phyloP scores from a whole-genome alignment of 2,329 filamentous ascomycete genomes.

The Phyllosticta citriasiana region DNA sequence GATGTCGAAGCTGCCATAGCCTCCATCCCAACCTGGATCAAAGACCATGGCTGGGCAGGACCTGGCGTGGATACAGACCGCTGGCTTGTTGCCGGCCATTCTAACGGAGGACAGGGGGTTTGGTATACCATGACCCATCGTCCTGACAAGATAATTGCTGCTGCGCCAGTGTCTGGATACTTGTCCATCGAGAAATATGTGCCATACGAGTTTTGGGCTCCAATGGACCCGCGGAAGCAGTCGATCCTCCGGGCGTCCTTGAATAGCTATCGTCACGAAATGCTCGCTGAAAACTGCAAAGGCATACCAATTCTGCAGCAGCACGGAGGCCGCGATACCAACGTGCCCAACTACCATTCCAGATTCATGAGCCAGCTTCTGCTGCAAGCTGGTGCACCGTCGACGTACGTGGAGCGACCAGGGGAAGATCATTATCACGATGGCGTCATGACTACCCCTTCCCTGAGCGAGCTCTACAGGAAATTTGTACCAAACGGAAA shows the following conservation, averaged over 20 bases:
- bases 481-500: constrained; percentile 15
- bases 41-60: constrained; percentile 38
- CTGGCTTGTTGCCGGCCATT: constrained; percentile 48
- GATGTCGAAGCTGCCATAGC: constrained; percentile 45
- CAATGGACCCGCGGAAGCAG: constrained; percentile 41
- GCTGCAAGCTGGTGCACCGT: constrained; percentile 31
- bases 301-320: constrained; percentile 47
- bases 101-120: constrained; percentile 50
- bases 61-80: constrained; percentile 34
- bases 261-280: constrained; percentile 45
- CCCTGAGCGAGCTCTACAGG: constrained; percentile 41
- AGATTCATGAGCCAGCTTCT: constrained; percentile 43
- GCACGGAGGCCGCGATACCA: constrained; percentile 47
- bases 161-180: constrained; percentile 49
- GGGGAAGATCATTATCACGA: constrained; percentile 45
- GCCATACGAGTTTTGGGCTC: constrained; percentile 46
- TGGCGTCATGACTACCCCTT: constrained; percentile 43
- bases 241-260: constrained; percentile 40
- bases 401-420: constrained; percentile 41
- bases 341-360: constrained; percentile 49
- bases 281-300: constrained; percentile 41
- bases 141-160: constrained; percentile 47
- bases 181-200: constrained; percentile 51
- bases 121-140: constrained; percentile 48
- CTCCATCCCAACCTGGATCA: constrained; percentile 43